Evolutionary conservation across 495 filamentous ascomycete genomes (phyloP), one percentile per base, ranked within the genome.

Genomic region (Penicillium malachiteum): DNA sequence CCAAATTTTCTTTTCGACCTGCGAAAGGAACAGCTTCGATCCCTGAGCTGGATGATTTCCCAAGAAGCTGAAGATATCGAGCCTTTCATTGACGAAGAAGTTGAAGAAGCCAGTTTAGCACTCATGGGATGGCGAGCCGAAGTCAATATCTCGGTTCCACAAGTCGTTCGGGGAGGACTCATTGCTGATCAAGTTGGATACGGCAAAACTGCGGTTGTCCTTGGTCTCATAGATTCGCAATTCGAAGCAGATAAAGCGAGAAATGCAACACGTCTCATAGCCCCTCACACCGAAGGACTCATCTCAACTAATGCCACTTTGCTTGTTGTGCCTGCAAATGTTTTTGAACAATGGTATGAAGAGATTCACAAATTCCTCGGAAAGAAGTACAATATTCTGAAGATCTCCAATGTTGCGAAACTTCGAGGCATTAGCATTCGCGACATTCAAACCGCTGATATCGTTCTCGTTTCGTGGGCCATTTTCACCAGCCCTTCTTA

Each of bases 111-210:
- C 2, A 61, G 80, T 1, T 65, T 90, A 26, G 60, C 75, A 0
- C 63, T 79, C 7, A 66, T 91, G 40, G 80, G 81, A 43, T 83
- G 87, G 74, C 81, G 86, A 17, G 78, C 84, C 1, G 77, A 87
- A 58, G 89, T 82, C 2, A 72, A 76, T 31, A 80, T 77, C 21
- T 55, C 51, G 4, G 58, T 60, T 10, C 45, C 68, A 1, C 70
- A 81, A 34, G 63, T 54, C 8, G 61, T 84, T 50, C 78, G 74
- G 7, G 91, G 91, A 18, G 91, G 91, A 13, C 76, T 94, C 21
- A 74, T 91, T 1, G 88, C 88, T 4, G 87, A 93, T 56, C 78
- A 89, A 48, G 86, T 91, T 40, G 88, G 88, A 9, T 94, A 88
- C 64, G 91, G 91, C 1, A 96, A 96, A 62, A 96, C 91, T 0